A percentile compares a stretch with the other conserved stretches of the same genome.
Conservation (phyloP, 2,329 filamentous ascomycete species). For the Fusarium nisikadoi region DNA sequence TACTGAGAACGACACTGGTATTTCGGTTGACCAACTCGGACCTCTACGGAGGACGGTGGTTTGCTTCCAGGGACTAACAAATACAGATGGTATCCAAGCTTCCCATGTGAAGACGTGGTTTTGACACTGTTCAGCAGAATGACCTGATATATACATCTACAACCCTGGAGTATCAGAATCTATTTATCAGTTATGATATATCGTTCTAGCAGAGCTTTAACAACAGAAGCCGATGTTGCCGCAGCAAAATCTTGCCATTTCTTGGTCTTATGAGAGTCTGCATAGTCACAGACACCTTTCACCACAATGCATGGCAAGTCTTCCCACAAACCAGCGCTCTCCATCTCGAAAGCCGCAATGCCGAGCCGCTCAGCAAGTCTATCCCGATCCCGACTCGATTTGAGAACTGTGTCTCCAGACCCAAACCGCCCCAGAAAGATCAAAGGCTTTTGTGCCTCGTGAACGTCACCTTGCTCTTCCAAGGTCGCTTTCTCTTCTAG, state of each 20-base stretch:
- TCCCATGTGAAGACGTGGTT: rapidly evolving
- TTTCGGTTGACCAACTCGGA: rapidly evolving
- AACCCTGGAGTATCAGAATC: rapidly evolving
- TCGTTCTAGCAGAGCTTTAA: neutral
- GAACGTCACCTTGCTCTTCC: rapidly evolving
- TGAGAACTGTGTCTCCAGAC: rapidly evolving
- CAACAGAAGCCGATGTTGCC: neutral
- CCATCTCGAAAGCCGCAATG: conserved; percentile 45
- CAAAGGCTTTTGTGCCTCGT: neutral
- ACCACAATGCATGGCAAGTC: conserved; percentile 51
- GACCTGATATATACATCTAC: rapidly evolving
- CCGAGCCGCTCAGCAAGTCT: rapidly evolving
- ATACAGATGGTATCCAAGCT: rapidly evolving
- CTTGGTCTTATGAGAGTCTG: neutral
- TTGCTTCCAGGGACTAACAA: neutral
- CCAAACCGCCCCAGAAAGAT: neutral
- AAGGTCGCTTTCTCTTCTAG: rapidly evolving
- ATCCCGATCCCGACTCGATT: neutral
- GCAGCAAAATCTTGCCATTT: neutral
- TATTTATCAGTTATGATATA: neutral
- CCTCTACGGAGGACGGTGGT: too few relatives aligned
- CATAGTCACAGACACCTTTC: conserved; percentile 34
- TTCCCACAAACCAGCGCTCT: conserved; percentile 46
- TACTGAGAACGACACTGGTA: rapidly evolving
- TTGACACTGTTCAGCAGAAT: too few relatives aligned